phyloP scores from a whole-genome alignment of 1,139 yeast species.

The Suhomyces coccinellae region DNA sequence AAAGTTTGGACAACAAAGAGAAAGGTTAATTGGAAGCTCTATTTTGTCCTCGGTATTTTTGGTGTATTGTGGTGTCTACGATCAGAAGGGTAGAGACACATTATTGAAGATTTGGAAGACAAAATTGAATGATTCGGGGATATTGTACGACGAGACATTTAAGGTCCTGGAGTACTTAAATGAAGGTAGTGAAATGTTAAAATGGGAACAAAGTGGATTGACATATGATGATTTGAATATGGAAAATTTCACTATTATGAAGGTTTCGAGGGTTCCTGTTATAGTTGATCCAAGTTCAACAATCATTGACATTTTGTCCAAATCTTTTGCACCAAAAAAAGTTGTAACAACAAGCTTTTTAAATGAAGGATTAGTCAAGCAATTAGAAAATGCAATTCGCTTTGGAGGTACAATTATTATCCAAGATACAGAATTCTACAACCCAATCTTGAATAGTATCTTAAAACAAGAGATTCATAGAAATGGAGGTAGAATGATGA shows the following conservation, averaged over 20 bases:
- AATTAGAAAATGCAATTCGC: slow-evolving; percentile 74
- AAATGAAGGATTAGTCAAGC: slow-evolving; percentile 66
- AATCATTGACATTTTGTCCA: slow-evolving; percentile 42
- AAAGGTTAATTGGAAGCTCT: slow-evolving; percentile 62
- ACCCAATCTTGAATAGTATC: slow-evolving; percentile 68
- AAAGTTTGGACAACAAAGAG: slow-evolving; percentile 49
- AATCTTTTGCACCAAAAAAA: slow-evolving; percentile 33
- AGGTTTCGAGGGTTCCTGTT: slow-evolving; percentile 46
- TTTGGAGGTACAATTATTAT: slow-evolving; percentile 79
- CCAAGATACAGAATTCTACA: slow-evolving; percentile 76
- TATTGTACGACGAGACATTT: slow-evolving; percentile 43
- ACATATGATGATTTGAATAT: slow-evolving; percentile 58
- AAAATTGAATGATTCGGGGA: slow-evolving; percentile 35
- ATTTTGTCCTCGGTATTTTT: slow-evolving; percentile 62
- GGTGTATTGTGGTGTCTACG: slow-evolving; percentile 62
- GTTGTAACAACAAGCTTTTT: slow-evolving; percentile 67
- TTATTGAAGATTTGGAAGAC: slow-evolving; percentile 44
- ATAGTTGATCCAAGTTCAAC: slow-evolving; percentile 73
- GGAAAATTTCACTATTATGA: slow-evolving; percentile 63
- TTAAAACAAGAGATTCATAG: slow-evolving; percentile 59
- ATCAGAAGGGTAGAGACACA: slow-evolving; percentile 49
- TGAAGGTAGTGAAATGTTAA: slow-evolving; percentile 39
- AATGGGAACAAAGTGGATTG: slow-evolving; percentile 57
- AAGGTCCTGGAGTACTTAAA: slow-evolving; percentile 39
- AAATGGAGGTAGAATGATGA: slow-evolving; percentile 70